These are phyloP conservation scores for Isatis lusitanica DNA, from an alignment of 441 rosid genomes.

Conservation along the genomic window DNA sequence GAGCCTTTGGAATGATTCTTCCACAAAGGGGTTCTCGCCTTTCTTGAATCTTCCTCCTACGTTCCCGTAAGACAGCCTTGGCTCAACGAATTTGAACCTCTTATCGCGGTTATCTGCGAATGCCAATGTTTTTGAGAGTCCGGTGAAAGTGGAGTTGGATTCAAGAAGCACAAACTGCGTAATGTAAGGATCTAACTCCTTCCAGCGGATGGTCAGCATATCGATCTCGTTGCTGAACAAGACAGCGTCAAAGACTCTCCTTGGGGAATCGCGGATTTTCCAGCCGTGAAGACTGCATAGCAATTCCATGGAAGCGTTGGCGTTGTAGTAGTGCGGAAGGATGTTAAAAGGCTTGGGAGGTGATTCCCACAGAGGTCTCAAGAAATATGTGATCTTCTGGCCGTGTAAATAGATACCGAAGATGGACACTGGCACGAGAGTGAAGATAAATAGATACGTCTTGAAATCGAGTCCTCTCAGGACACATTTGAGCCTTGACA, in stretches of 20 bases:
- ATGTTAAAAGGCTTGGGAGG: constrained; percentile 73
- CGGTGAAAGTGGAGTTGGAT: constrained; percentile 89
- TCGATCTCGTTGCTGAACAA: constrained; percentile 83
- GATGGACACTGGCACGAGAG: constrained; percentile 56
- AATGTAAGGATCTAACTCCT: constrained; percentile 72
- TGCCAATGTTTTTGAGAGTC: constrained; percentile 56
- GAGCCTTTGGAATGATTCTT: constrained; percentile 87
- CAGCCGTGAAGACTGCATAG: constrained; percentile 93
- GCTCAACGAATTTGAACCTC: constrained; percentile 59
- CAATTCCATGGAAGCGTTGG: constrained; percentile 66
- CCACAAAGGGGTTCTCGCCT: constrained; percentile 87
- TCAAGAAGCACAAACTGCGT: constrained; percentile 87
- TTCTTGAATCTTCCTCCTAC: constrained; percentile 79
- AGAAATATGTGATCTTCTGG: constrained; percentile 77
- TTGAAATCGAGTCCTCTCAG: constrained; percentile 61
- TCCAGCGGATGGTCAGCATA: constrained; percentile 81
- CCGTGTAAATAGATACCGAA: constrained; percentile 71
- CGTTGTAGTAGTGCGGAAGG: constrained; percentile 80
- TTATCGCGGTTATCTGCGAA: constrained; percentile 55
- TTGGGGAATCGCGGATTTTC: constrained; percentile 74
- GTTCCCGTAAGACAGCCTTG: constrained; percentile 72
- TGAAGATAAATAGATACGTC: constrained; percentile 43
- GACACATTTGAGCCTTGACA: constrained; percentile 63
- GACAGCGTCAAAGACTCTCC: constrained; percentile 86
- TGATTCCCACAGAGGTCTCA: constrained; percentile 92